A percentile compares a stretch with the other conserved stretches of the same genome.
phyloP scores from a whole-genome alignment of 345 rosid species.

The Clarkia xantiana region DNA sequence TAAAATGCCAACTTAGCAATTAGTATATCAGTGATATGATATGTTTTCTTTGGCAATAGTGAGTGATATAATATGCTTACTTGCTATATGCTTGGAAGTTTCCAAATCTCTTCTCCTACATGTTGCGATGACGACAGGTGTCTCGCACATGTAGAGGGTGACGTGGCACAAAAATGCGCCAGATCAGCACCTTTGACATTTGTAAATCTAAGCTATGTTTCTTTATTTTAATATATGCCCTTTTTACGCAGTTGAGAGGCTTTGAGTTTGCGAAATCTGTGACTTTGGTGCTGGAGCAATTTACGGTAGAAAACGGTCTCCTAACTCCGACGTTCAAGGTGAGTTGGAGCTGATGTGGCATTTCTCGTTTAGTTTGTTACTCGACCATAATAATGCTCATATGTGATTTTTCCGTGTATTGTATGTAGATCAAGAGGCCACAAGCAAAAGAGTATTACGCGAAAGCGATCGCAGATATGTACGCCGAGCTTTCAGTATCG shows the following conservation, averaged over 20 bases:
- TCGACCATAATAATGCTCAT: too few relatives aligned
- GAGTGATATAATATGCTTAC: too few relatives aligned
- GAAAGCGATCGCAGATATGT: constrained; percentile 56
- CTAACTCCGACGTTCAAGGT: constrained; percentile 88
- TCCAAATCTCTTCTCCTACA: too few relatives aligned
- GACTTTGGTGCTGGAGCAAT: constrained; percentile 66
- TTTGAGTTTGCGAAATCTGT: constrained; percentile 72
- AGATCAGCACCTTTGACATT: too few relatives aligned
- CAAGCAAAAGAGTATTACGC: constrained; percentile 65
- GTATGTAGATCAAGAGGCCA: constrained; percentile 64
- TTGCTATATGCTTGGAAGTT: too few relatives aligned
- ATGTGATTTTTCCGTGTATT: neutral
- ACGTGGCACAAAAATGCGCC: too few relatives aligned
- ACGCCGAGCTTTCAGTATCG: constrained; percentile 31
- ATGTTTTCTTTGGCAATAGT: too few relatives aligned
- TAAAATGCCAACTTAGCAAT: neutral
- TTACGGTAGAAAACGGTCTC: constrained; percentile 65
- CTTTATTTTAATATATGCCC: neutral
- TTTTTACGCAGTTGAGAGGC: constrained; percentile 43
- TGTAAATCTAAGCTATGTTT: neutral
- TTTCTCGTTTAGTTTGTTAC: constrained; percentile 2
- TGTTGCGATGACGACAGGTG: too few relatives aligned
- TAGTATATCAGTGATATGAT: too few relatives aligned
- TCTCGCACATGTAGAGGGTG: too few relatives aligned
- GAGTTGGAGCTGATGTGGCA: neutral